phyloP scores from a whole-genome alignment of 177 flowering plant species.

The Vitis hybrid region DNA sequence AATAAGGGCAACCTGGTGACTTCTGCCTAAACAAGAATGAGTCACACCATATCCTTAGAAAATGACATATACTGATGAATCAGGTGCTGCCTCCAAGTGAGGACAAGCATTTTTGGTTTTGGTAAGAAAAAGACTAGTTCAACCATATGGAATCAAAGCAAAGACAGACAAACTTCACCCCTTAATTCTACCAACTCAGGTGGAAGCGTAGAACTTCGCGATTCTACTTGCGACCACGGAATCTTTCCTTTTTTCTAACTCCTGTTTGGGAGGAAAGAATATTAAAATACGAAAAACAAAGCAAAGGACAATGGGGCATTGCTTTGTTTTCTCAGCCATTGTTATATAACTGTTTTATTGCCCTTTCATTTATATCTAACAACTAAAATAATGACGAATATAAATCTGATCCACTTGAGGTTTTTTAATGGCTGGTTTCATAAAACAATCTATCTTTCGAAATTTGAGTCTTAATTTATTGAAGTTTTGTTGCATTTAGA shows the following conservation, averaged over 20 bases:
- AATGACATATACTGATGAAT: too few relatives aligned
- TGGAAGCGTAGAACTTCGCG: background rate
- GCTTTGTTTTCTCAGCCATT: background rate
- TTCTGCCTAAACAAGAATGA: too few relatives aligned
- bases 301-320: background rate
- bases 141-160: conserved; percentile 9
- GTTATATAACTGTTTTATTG: background rate
- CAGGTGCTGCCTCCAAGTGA: too few relatives aligned
- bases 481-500: too few relatives aligned
- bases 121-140: conserved; percentile 13
- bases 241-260: background rate
- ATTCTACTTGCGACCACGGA: background rate
- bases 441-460: too few relatives aligned
- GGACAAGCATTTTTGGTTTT: background rate
- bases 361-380: background rate
- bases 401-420: background rate
- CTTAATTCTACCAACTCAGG: background rate
- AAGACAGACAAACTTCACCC: background rate
- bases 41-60: too few relatives aligned
- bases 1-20: too few relatives aligned
- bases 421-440: background rate
- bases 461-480: too few relatives aligned
- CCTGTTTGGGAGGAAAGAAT: background rate
- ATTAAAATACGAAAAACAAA: background rate
- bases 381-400: background rate